Evolutionary conservation across 495 filamentous ascomycete genomes (phyloP), one percentile per base, ranked within the genome.

Genomic region (Platismatia glauca): DNA sequence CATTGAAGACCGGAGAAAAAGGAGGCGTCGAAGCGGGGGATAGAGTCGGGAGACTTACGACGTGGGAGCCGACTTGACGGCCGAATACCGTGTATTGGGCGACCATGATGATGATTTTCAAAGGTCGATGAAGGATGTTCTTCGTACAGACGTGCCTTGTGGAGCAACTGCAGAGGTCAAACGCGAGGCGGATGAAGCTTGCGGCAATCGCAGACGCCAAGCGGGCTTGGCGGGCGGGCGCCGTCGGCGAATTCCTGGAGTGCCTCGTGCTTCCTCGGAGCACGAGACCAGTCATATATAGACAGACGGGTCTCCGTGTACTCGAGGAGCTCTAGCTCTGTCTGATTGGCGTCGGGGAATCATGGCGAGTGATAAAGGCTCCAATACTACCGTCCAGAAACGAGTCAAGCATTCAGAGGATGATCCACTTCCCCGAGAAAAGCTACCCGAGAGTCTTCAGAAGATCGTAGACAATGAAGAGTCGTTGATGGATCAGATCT

Each of bases 51-150:
- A 53, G 58, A 89, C 91, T 71, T 84, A 98, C 93, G 73, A 87
- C 78, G 80, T 97, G 94, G 58, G 94, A 95, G 78, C 89, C 91
- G 81, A 98, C 81, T 78, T 96, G 85, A 73, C 85, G 87, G 81
- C 93, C 94, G 77, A 87, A 81, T 72, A 97, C 79, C 67, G 79
- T 85, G 85, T 96, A 97, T 73, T 83, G 84, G 71, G 78, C 81
- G 73, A 91, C 90, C 93, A 97, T 97, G 67, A 78, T 92, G 82
- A 64, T 65, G 69, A 69, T 2, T 66, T 68, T 66, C 66, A 75
- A 69, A 71, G 70, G 62, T 66, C 66, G 75, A 69, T 71, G 70
- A 61, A 69, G 73, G 72, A 66, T 75, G 70, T 70, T 73, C 68
- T 72, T 70, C 71, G 73, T 68, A 69, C 65, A 68, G 71, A 70